Evolutionary conservation across 805 yeast genomes (phyloP), one percentile per base, ranked within the genome.

Genomic region (Priceomyces castillae): DNA sequence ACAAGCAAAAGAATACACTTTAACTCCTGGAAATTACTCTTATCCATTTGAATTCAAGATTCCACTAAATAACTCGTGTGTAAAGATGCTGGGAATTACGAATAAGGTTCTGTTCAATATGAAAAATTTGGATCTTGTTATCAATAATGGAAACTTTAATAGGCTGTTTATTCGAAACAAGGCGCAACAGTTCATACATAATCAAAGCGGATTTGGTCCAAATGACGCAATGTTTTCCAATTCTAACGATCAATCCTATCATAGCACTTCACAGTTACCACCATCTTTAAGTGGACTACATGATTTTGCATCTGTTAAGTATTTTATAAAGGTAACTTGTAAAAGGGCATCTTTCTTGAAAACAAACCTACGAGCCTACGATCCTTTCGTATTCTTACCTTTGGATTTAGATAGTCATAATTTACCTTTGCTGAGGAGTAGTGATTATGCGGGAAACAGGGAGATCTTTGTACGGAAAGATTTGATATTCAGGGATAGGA

Each of bases 251-350:
- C 46, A 39, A 16, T 37, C 34, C 23, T 63, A 65, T 45, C 71
- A 65, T 42, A 48, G 56, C 4, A 49, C 59, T 7, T 26, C 52
- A 2, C 69, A 59, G 41, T 53, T 67, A 17, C 72, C 72, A 1
- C 72, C 72, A 1, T 60, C 70, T 2, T 46, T 65, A n/a, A 48
- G 55, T 22, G 67, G 57, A 17, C 55, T 51, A 52, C 65, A 63
- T 11, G 57, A 61, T 30, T 57, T 54, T 53, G 78, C 76, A 6
- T 54, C 58, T 9, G 59, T 80, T 39, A 65, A 70, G 43, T 82
- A 82, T 55, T 81, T 74, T 53, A 69, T 82, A 42, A 81, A 82
- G 58, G 84, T 72, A 7, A 81, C 86, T 0, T 81, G 81, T 34
- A 77, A 76, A 44, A 56, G 82, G 37, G 60, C 81, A 1, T 69